Conservation (phyloP, 2,329 filamentous ascomycete genomes). For the Bipolaris oryzae region DNA sequence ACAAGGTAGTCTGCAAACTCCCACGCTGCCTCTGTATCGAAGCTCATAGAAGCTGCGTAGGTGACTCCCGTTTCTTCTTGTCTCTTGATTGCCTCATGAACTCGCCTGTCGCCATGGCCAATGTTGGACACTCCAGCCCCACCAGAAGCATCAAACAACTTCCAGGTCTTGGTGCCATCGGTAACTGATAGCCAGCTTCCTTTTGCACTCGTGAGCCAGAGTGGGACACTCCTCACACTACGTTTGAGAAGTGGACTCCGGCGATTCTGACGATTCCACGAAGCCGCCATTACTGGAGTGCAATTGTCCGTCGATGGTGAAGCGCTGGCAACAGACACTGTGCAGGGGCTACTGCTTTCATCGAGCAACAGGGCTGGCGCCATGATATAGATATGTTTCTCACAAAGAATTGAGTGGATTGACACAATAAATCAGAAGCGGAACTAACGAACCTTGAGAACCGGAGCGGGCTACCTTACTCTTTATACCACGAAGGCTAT, state of each 20-base stretch:
- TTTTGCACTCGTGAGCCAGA: conserved; percentile 54
- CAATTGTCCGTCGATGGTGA: not conserved
- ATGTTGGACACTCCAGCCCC: conserved; percentile 76
- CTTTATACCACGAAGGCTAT: conserved; percentile 21
- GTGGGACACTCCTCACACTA: conserved; percentile 56
- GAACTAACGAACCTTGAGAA: not conserved
- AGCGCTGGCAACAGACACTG: not conserved
- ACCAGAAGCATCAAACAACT: conserved; percentile 73
- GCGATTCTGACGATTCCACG: not conserved
- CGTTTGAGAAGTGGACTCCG: conserved; percentile 56
- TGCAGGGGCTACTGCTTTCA: conserved; percentile 1
- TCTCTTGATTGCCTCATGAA: conserved; percentile 63
- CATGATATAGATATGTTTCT: conserved; percentile 1
- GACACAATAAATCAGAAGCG: not conserved
- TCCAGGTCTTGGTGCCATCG: conserved; percentile 52
- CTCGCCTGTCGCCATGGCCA: conserved; percentile 68
- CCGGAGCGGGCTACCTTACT: not conserved
- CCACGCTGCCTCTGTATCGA: conserved; percentile 60
- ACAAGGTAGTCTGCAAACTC: conserved; percentile 59
- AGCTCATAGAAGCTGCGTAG: conserved; percentile 40
- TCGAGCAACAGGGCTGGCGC: conserved; percentile 12
- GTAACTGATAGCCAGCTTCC: conserved; percentile 59
- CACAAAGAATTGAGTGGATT: not conserved
- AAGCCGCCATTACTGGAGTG: not conserved
- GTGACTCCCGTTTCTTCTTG: conserved; percentile 60